Evolutionary conservation across 768 basidiomycete genomes (phyloP), one percentile per base, ranked within the genome.

Genomic region (Lentinula detonsa): DNA sequence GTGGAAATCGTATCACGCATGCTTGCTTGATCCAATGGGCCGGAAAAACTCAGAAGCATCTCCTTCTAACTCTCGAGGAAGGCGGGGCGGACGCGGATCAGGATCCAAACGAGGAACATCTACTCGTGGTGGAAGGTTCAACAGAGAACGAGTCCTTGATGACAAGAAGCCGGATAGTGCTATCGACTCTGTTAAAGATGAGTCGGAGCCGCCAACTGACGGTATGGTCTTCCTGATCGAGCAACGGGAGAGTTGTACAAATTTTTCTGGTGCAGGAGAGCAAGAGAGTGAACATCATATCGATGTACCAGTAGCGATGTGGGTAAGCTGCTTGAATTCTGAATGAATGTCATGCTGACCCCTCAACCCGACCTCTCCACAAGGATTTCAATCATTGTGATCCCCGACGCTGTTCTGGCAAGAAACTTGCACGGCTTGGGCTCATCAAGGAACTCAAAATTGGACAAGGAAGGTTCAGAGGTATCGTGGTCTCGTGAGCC

Each of bases 311-410:
- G 87, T 97, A 3, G 95, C 93, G 39, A 98, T 98, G 95, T 98
- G 95, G 95, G 94, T 90, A 61, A 73, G 94, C 79, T 46, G 40
- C 43, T 49, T 28, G 3, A 28, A 28, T 3, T 28, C 10, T 35
- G 5, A 15, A 23, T 28, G 5, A 33, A 42, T 5, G 33, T 5
- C 31, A 23, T 3, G 16, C 42, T 28, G 1, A 18, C 11, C 16
- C 42, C 8, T 31, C 23, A 15, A 50, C 50, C 11, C 5, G 33
- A 52, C 13, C 11, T 28, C 15, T 7, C 13, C 21, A 52, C 50
- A 33, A 96, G 95, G 96, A 99, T 70, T 98, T 99, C 74, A 89
- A 91, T 70, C 97, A 99, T 71, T 99, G 97, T 33, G 57, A 59
- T 18, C 57, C 57, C 6, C 57, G 57, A 51, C 77, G 85, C 58